Base-by-base conservation (phyloP, 2,329 filamentous ascomycete genomes). In the Fusarium sp. region DNA sequence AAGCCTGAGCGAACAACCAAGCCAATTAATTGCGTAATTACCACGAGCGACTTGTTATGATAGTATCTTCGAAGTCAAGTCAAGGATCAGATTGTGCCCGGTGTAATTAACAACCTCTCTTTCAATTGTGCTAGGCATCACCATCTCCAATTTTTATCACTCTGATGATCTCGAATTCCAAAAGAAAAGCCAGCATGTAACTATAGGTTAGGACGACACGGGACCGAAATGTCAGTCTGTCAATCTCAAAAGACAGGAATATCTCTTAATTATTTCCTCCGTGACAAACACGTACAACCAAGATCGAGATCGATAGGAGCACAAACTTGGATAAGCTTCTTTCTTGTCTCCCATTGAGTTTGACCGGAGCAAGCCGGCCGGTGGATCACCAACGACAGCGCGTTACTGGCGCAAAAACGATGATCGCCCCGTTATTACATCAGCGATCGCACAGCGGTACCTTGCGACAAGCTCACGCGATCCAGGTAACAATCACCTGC, bases 401-500 rank as follows among this genome's bases (percentile, higher is more conserved):
- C 1, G 9, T 49, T 9, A 67, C 69, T 68, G 65, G 65, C 0
- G 2, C 7, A 0, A 4, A 6, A 13, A 1, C 0, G 6, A 11
- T 6, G 0, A 25, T 2, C 2, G 41, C 33, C 46, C 61, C 61
- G 27, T 5, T 27, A 32, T 53, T 52, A 64, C 60, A 65, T 65
- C 53, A 52, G 23, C 40, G 41, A 65, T 52, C 15, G 35, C 52
- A 11, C n/a, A 30, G 19, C 17, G 19, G 51, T 37, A 51, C 57
- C 39, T 62, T 56, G 58, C 43, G 25, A 45, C 49, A 41, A 37
- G 39, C 65, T 68, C 65, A 68, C 61, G 48, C 52, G 65, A 51
- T 51, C 39, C 59, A 48, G 39, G 41, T 22, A 19, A 30, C 37
- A 44, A 69, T 69, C 56, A 68, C 48, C 62, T 68, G 65, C 61